Conservation (phyloP, 768 basidiomycete genomes). For the Pisolithus orientalis region DNA sequence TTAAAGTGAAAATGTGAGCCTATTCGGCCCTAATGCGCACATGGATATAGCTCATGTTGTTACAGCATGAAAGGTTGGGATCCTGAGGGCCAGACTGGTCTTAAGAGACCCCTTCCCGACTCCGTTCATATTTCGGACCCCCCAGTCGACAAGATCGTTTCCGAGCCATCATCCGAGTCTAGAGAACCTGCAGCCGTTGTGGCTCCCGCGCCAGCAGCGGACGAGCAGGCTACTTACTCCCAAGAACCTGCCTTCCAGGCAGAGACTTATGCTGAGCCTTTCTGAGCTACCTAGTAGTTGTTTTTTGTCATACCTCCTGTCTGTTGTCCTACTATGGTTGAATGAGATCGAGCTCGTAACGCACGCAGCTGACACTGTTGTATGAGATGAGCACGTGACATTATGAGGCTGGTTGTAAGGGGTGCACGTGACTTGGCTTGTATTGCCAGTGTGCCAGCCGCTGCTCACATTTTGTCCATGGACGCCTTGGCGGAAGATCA, state of each 20-base stretch:
- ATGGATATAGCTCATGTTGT: constrained; percentile 7
- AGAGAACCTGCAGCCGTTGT: constrained; percentile 56
- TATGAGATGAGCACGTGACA: not conserved
- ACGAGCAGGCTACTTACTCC: constrained; percentile 37
- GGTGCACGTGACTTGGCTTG: no score
- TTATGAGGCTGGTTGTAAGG: not conserved
- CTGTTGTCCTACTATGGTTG: not conserved
- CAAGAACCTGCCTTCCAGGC: constrained; percentile 32
- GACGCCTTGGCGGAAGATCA: constrained; percentile 8
- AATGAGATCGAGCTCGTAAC: not conserved
- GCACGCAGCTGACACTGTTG: not conserved
- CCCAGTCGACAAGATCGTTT: constrained; percentile 83
- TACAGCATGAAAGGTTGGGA: constrained; percentile 94
- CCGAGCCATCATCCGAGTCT: constrained; percentile 87
- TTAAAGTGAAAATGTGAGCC: constrained; percentile 98
- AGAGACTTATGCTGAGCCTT: constrained; percentile 45
- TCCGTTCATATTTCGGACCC: constrained; percentile 87
- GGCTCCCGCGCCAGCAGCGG: constrained; percentile 44
- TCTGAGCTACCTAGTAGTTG: constrained; percentile 37
- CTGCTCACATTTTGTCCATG: constrained; percentile 1
- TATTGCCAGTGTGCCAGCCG: not conserved
- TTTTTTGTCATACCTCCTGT: not conserved
- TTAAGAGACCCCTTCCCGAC: constrained; percentile 91
- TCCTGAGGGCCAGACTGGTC: constrained; percentile 85
- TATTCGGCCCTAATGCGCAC: not conserved